Percentiles rank a stretch among this genome's conserved stretches.
phyloP scores from a whole-genome alignment of 164 flowering plant species.

The Stephania yunnanensis region DNA sequence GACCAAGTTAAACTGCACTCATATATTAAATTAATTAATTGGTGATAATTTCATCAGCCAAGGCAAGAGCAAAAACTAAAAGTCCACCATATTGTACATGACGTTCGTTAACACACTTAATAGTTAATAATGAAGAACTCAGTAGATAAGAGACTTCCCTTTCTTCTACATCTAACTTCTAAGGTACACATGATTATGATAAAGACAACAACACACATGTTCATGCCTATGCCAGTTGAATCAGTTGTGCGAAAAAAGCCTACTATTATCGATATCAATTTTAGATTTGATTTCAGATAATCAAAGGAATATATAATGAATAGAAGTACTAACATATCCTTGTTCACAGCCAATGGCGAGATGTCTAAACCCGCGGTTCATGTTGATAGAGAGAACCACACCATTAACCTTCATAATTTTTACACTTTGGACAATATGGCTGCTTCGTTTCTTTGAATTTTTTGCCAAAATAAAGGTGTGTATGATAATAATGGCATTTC shows the following conservation, averaged over 20 bases:
- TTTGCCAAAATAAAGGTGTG: conserved; percentile 29
- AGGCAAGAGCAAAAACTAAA: background rate
- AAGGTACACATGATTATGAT: background rate
- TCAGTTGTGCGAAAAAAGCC: background rate
- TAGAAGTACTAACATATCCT: conserved; percentile 68
- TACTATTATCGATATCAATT: background rate
- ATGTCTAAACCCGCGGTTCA: conserved; percentile 34
- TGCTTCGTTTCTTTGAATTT: conserved; percentile 59
- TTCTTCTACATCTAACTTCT: background rate
- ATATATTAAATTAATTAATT: too few relatives aligned
- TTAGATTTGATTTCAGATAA: background rate
- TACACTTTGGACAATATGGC: conserved; percentile 42
- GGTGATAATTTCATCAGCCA: background rate
- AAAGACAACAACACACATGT: background rate
- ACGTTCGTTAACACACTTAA: background rate
- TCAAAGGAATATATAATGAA: too few relatives aligned
- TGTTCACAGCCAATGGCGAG: conserved; percentile 82
- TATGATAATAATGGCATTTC: background rate
- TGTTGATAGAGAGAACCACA: conserved; percentile 44
- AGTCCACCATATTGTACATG: background rate
- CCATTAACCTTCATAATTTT: conserved; percentile 68
- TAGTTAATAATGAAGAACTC: background rate
- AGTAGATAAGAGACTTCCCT: background rate
- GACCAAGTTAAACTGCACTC: background rate
- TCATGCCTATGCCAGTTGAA: background rate